Base-by-base conservation (phyloP, 768 basidiomycete species). In the Lactarius indigo region DNA sequence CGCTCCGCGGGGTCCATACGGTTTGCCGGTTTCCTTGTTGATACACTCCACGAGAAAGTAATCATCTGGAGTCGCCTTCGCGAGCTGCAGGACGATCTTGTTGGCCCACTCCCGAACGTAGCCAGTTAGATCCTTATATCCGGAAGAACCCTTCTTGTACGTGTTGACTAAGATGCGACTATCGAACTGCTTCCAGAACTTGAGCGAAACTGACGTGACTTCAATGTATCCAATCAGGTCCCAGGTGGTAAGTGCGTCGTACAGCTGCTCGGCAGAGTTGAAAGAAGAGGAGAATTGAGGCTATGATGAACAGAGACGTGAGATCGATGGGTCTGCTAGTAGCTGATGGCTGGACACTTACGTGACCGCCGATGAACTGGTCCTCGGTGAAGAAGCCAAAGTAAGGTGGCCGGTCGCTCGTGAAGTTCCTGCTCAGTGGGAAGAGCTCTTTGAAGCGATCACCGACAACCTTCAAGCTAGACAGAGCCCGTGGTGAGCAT, bases 191-290 rank as follows among this genome's bases (percentile, higher is more conserved):
- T 33, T 18, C 57, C 74, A 76, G 72, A 77, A 77, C 15, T 74
- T 71, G 60, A 73, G 74, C 33, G 76, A 77, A 63, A 70, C 70
- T 2, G 69, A 33, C 13, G 75, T 75, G 26, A 77, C 68, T n/a
- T 68, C 65, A 47, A 77, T 52, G 18, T 58, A 39, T 54, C 71
- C 72, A 17, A 60, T 55, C 17, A 23, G 63, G 35, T 73, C 64
- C 75, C 76, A 77, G 8, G 70, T 72, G 33, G 61, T 61, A 35
- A 74, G 55, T 1, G 76, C 69, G 23, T 68, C 60, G 66, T 76
- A 77, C 61, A 76, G 69, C 68, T 74, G 76, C 33, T 75, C 74
- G 5, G 74, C 75, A 1, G 68, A 69, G 55, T 76, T 73, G 65
- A 73, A 73, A 3, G 70, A 74, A 44, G 72, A 31, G 55, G 74